phyloP scores from a whole-genome alignment of 225 moss, liverwort and hornwort species.

The Marchantia paleacea region DNA sequence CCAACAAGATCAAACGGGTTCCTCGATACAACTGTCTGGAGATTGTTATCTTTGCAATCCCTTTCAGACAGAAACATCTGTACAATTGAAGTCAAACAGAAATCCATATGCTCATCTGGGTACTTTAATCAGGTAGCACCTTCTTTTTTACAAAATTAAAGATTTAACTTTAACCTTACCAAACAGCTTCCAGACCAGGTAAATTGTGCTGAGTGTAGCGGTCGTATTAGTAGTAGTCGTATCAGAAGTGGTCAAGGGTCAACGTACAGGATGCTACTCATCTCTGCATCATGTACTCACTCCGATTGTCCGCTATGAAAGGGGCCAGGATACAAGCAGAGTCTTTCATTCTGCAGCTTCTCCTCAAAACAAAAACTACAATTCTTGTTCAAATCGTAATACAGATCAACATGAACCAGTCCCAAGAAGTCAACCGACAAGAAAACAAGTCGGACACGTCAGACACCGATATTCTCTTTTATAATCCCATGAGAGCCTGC shows the following conservation, averaged over 20 bases:
- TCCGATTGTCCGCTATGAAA: background rate
- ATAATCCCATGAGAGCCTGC: background rate
- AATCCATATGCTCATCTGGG: background rate
- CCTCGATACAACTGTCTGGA: background rate
- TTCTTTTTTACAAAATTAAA: background rate
- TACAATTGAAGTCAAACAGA: background rate
- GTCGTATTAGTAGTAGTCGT: background rate
- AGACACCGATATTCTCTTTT: background rate
- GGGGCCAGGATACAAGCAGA: background rate
- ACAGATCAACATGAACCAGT: background rate
- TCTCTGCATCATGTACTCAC: background rate
- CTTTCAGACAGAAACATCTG: background rate
- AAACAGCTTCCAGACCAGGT: background rate
- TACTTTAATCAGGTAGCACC: background rate
- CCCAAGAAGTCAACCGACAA: conserved; percentile 4
- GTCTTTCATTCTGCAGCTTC: background rate
- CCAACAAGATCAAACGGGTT: background rate
- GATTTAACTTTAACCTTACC: background rate
- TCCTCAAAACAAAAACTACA: background rate
- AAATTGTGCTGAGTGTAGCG: background rate
- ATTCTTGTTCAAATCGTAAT: background rate
- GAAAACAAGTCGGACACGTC: background rate
- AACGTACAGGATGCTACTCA: conserved; percentile 2
- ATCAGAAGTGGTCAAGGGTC: background rate
- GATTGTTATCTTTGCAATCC: conserved; percentile 16